Base-by-base conservation (phyloP, 2,329 filamentous ascomycete genomes). In the Venturia oleaginea region DNA sequence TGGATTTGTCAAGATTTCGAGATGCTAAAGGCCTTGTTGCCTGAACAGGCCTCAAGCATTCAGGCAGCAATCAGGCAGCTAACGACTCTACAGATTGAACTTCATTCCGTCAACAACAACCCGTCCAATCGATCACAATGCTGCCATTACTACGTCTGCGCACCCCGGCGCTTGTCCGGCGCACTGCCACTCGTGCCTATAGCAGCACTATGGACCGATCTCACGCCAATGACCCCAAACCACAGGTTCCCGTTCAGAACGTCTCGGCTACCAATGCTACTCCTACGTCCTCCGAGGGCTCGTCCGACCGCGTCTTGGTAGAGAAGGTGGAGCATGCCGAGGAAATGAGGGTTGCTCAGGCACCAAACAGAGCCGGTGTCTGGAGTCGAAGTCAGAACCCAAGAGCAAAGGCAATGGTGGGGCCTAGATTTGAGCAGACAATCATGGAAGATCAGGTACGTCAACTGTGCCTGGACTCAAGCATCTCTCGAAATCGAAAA, bases 351-450 rank as follows among this genome's bases (percentile, higher is more conserved):
- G 78, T 83, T 65, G 77, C 81, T 76, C 94, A 99, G 81, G 91
- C 93, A 38, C 94, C 94, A 27, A 99, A 99, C 81, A 86, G 92
- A 67, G 78, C 81, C 66, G 84, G 78, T 6, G 83, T 91, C 66
- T 99, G 94, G 94, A 91, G 91, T 67, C 80, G 85, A 73, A 96
- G 86, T 79, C 94, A 99, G 83, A 85, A 86, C 76, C 86, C 91
- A 46, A 84, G 93, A 71, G 83, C 85, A 63, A 78, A 86, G 76
- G 94, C 92, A 63, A 99, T 99, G 93, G 86, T 86, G 51, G 94
- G 94, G 51, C 94, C 94, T 68, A 83, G 93, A 70, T 99, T 99
- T 73, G 94, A 99, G 82, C 93, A 97, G 85, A 97, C 91, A 40
- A 91, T 96, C 72, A 93, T 97, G 79, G 86, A 88, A 71, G 79